Evolutionary conservation across 208 protist species (phyloP), one percentile per base, ranked within the genome.

Genomic region (Borovskyia barvae): DNA sequence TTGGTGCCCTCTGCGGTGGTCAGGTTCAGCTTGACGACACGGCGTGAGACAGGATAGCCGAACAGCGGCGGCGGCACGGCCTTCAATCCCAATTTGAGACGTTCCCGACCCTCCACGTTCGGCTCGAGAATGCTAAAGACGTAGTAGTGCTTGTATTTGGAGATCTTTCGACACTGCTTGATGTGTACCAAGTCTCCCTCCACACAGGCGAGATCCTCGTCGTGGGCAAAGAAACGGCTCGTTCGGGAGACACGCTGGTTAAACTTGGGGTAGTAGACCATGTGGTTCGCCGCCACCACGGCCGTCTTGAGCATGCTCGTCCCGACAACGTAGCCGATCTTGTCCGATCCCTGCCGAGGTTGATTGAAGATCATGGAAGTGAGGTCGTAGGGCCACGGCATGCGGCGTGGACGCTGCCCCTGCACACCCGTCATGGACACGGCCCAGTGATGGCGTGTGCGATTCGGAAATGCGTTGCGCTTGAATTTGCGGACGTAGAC

Each of bases 91-190:
- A 96, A 74, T 58, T 96, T 96, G 20, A 96, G 81, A 17, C 90
- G 72, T 67, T 96, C 90, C 11, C 90, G 77, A 1, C 90, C 90
- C 63, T 96, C 90, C 66, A 96, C 76, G 42, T 96, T 96, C 39
- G 90, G 87, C 70, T 96, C 87, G 20, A 96, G 53, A 54, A 96
- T 94, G 59, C 86, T 94, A 69, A 96, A 96, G 19, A 96, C 85
- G 76, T 94, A 96, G 73, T 94, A 96, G 74, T 96, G 90, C 66
- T 96, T 96, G 73, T 96, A 96, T 66, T 96, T 96, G 6, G 84
- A 91, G 55, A 96, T 93, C 63, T 96, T 96, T 32, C 90, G 69
- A 41, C 76, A 94, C 66, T 92, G 90, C 58, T 96, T 96, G 46
- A 96, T 94, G 77, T 96, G 90, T 36, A 96, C 90, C 36, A 96